Evolutionary conservation across 2,329 filamentous ascomycete genomes (phyloP), one percentile per base, ranked within the genome.

Genomic region (Ploettnerulaceae sp.): DNA sequence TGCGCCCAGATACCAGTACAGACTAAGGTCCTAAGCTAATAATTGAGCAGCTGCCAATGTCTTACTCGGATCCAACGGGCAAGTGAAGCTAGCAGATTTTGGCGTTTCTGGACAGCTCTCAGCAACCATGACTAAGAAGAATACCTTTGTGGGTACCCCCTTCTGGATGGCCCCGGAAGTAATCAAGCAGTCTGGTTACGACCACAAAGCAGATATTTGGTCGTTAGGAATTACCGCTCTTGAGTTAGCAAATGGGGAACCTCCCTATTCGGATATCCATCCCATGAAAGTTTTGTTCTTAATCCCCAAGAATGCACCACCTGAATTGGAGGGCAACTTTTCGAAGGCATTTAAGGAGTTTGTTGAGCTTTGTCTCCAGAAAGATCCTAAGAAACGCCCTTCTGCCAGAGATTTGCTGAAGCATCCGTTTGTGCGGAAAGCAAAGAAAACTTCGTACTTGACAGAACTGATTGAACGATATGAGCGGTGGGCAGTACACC

Each of bases 81-180:
- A 97, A 69, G 91, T 98, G 58, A 98, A 98, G 67, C 74, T 97
- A 47, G 91, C 91, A 11, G 91, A 98, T 66, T 98, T 98, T 69
- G 91, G 91, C 48, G 93, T 98, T 5, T 96, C 91, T 1, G 91
- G 91, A 21, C 93, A 97, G 69, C 76, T 97, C 17, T 94, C 91
- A 7, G 91, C 91, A 5, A 98, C 91, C 39, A 97, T 97, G 90
- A 96, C 91, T 53, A 97, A 97, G 75, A 97, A 97, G 72, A 97
- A 97, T 65, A 97, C 91, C 0, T 98, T 97, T 66, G 91, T 98
- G 24, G 93, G 93, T 25, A 97, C 91, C 0, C 91, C 93, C 1
- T 98, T 97, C 66, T 98, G 93, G 93, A 98, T 98, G 91, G 91
- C 93, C 2, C 91, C 91, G 8, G 91, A 98, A 69, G 91, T 97